Percentiles rank a stretch among this genome's conserved stretches.
Conservation (phyloP, 306 rosid species). For the Urtica urens region DNA sequence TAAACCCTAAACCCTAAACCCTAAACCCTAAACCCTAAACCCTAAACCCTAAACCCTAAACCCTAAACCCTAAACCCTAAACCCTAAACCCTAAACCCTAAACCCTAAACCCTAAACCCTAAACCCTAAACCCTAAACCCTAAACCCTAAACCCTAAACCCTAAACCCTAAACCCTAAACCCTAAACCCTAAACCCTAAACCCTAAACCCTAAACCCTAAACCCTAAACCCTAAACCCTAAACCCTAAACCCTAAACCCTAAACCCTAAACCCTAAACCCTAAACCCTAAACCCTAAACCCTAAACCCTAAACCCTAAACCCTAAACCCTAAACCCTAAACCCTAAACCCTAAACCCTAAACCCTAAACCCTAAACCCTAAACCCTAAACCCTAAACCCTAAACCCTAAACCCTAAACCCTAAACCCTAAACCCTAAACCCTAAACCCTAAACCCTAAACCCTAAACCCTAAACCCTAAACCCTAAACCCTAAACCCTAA, state of each 20-base stretch:
- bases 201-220: constrained; percentile 17
- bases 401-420: background rate
- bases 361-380: background rate
- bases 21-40: constrained; percentile 5
- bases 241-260: constrained; percentile 14
- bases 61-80: constrained; percentile 11
- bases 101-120: constrained; percentile 12
- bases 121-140: constrained; percentile 13
- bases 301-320: constrained; percentile 18
- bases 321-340: constrained; percentile 10
- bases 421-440: constrained; percentile 5
- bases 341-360: constrained; percentile 4
- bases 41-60: constrained; percentile 6
- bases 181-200: constrained; percentile 4
- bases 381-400: background rate
- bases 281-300: constrained; percentile 14
- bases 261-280: constrained; percentile 1
- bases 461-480: background rate
- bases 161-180: constrained; percentile 10
- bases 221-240: constrained; percentile 17
- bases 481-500: constrained; percentile 4
- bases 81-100: constrained; percentile 9
- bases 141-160: constrained; percentile 10
- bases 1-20: constrained; percentile 2
- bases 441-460: background rate